Evolutionary conservation across 2,329 filamentous ascomycete species (phyloP).

Genomic region (Phoma sp.): DNA sequence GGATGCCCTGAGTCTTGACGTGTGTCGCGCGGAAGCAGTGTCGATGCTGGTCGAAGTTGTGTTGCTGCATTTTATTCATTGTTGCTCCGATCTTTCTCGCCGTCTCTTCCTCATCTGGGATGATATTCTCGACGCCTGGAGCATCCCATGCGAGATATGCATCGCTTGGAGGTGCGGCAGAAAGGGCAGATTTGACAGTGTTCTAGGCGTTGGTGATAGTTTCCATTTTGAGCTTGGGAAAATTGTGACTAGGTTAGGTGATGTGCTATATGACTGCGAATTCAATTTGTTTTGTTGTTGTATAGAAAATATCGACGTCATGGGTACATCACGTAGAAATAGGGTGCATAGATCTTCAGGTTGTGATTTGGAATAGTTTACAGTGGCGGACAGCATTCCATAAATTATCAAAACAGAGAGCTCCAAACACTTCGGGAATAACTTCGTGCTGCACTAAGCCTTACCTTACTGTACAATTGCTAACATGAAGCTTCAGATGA

Average conservation of each 20-base stretch:
- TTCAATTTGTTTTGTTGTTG: background rate
- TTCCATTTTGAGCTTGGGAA: background rate
- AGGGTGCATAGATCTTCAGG: background rate
- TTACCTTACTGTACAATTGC: too few species aligned
- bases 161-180: conserved; percentile 30
- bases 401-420: too few species aligned
- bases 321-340: background rate
- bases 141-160: conserved; percentile 41
- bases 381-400: too few species aligned
- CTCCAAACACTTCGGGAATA: too few species aligned
- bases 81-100: conserved; percentile 45
- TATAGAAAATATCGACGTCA: background rate
- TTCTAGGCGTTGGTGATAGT: conserved; percentile 1
- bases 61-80: conserved; percentile 51
- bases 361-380: background rate
- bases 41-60: conserved; percentile 50
- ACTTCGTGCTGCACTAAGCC: too few species aligned
- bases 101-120: conserved; percentile 44
- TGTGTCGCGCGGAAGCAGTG: conserved; percentile 50
- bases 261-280: background rate
- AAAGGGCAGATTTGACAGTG: conserved; percentile 16
- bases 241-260: background rate
- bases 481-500: too few species aligned
- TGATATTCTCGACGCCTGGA: conserved; percentile 42
- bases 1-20: conserved; percentile 41